Evolutionary conservation across 2,329 filamentous ascomycete genomes (phyloP), one percentile per base, ranked within the genome.

Genomic region (Aspergillus flavus): DNA sequence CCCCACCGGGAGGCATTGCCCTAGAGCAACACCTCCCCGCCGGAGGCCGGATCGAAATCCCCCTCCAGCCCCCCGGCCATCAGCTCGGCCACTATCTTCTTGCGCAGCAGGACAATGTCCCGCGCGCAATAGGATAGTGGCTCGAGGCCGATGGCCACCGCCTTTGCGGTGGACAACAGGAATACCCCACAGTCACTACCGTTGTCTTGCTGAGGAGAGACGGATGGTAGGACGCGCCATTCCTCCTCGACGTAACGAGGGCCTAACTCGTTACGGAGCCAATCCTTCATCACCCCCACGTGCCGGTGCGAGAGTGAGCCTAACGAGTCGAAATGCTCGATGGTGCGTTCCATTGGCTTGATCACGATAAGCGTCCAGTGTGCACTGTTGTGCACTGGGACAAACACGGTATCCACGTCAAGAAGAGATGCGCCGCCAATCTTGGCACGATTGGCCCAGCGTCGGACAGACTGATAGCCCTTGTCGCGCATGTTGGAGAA

Each of bases 131-230:
- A 82, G 3, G 73, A 75, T 59, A 78, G 75, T 3, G 80, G 80
- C 57, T 82, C 79, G 32, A 82, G 69, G 19, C 78, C 78, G 32
- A 83, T 68, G 57, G 79, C 76, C 57, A 83, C 75, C 61, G 82
- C 78, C 65, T 83, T 82, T 56, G 82, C 82, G 5, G 79, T 83
- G 11, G 81, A 82, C 23, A 83, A 72, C 23, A 82, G 74, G 65
- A 84, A 84, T 3, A 83, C 81, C n/a, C 82, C 82, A 62, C 82
- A 84, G 63, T 84, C 82, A 59, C 76, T 79, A 32, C 77, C 76
- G 63, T 84, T 84, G 61, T 79, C 68, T 64, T 84, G 82, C 61
- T 75, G 75, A 7, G 82, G 81, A 6, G 79, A 81, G 6, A 68
- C 48, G 2, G 78, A 78, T 6, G 75, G 72, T 23, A 79, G 71